Base-by-base conservation (phyloP, 2,329 filamentous ascomycete genomes). In the Aspergillus costaricaensis region DNA sequence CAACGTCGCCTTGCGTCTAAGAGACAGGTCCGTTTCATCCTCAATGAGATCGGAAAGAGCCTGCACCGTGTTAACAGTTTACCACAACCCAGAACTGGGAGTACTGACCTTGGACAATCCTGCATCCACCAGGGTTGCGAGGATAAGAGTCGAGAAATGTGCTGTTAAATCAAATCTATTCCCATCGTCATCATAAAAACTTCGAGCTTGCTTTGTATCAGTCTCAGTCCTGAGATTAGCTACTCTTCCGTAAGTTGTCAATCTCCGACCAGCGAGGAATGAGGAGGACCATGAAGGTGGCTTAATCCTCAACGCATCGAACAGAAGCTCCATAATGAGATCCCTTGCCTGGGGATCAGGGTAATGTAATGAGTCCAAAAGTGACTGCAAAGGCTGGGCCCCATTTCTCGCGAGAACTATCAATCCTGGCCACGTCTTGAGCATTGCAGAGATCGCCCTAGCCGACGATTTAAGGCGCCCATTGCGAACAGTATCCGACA, bases 181-280 rank as follows among this genome's bases (percentile, higher is more conserved):
- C 68, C 93, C 88, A 65, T 91, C 88, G 36, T 87, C 86, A 58
- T 91, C 90, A 44, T 91, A 86, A 19, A 83, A 80, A 36, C 72
- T 71, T 17, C 77, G 72, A 38, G 85, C 83, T 39, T 83, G 77
- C 59, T 82, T 81, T 7, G 80, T 73, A 21, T 84, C 80, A 48
- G 81, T 76, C 27, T 87, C 82, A 1, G 88, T 83, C 66, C 91
- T 92, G 55, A 98, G 80, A 62, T 92, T 95, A 7, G 92, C 88
- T 39, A 98, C 93, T 68, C 96, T 86, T n/a, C 93, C 94, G 74
- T 99, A 99, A 0, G 95, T 99, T 0, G 96, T 99, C 50, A 99
- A 81, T 61, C 96, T 85, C 65, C 95, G 86, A 7, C 95, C 96
- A 38, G 96, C 95, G 50, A 99, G 84, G 74, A 96, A 99, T 0